A percentile compares a stretch with the other conserved stretches of the same genome.
These are phyloP conservation scores for Fusarium scirpi DNA, from an alignment of 2,329 filamentous ascomycete genomes.

Conservation along the genomic window DNA sequence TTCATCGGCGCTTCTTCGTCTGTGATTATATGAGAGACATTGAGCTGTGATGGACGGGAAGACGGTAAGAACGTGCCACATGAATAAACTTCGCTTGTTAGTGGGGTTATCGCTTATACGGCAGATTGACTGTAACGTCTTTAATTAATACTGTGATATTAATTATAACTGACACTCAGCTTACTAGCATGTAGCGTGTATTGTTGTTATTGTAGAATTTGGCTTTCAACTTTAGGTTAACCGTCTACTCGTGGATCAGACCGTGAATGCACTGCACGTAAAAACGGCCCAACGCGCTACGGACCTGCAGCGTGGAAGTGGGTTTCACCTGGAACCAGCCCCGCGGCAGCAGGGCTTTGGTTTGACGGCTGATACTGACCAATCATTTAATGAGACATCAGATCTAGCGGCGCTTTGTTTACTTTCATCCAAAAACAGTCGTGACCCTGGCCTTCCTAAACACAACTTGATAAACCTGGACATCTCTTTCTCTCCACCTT, in stretches of 20 bases:
- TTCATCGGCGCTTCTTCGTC: not conserved
- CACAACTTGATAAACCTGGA: slow-evolving; percentile 37
- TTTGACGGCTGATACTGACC: not conserved
- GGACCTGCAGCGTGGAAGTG: slow-evolving; percentile 20
- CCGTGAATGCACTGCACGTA: slow-evolving; percentile 3
- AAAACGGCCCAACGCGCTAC: slow-evolving; percentile 10
- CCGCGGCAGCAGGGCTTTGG: slow-evolving; percentile 18
- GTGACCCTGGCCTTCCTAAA: slow-evolving; percentile 38
- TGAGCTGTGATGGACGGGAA: not conserved
- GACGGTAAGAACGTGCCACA: not conserved
- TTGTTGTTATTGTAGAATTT: not conserved
- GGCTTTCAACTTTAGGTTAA: slow-evolving; percentile 13
- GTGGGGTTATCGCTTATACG: not conserved
- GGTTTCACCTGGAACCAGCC: slow-evolving; percentile 17
- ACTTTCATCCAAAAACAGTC: slow-evolving; percentile 52
- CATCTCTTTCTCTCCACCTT: slow-evolving; percentile 33
- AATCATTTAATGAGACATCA: slow-evolving; percentile 1
- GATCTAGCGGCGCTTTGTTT: slow-evolving; percentile 49
- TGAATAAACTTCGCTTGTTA: slow-evolving; percentile 1
- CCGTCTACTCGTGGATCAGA: no score
- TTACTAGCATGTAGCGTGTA: not conserved
- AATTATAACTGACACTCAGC: not conserved
- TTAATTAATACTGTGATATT: not conserved
- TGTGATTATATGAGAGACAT: not conserved
- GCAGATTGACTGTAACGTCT: not conserved